Base-by-base conservation (phyloP, 768 basidiomycete species). In the Austroboletus eburneus region DNA sequence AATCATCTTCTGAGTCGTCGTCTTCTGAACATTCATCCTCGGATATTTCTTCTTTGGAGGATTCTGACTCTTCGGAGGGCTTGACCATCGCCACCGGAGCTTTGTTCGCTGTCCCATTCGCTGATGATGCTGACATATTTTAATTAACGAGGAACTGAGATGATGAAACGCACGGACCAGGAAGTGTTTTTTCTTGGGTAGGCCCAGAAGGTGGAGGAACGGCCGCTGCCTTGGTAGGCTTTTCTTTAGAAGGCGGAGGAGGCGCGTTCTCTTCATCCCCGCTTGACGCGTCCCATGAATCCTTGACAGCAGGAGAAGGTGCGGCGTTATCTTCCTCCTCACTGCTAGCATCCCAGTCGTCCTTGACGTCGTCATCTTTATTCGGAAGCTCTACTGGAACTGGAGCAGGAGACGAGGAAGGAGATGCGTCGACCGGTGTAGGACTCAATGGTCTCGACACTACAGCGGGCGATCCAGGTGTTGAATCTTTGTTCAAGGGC, bases 281-380 rank as follows among this genome's bases (percentile, higher is more conserved):
- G 46, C 76, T 80, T 44, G 76, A 75, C 4, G 76, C 83, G 35
- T 91, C 90, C 90, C 89, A 92, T 42, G 72, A 71, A 30, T 81
- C 78, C 47, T 72, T 75, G 21, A 71, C 70, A 35, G 65, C 69
- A 29, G 66, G 63, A 22, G 63, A 64, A 30, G 57, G 58, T 5
- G 59, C 51, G 22, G 58, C 34, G 49, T 50, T 50, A 27, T 65
- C 64, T 51, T 74, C 72, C 27, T 75, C 77, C 14, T 61, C 72
- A 43, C 66, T 72, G 36, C 64, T 70, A 24, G 69, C 77, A 39
- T 80, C 79, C 79, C 79, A 80, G 17, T 77, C 77, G 33, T 79
- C 75, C 51, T 72, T 75, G 39, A 70, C 68, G n/a, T 58, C 70
- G 38, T 56, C 62, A 29, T 46, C 51, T 33, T 51, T 54, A 27